Evolutionary conservation across 2,329 filamentous ascomycete species (phyloP).

Genomic region (Venturia oleaginea): DNA sequence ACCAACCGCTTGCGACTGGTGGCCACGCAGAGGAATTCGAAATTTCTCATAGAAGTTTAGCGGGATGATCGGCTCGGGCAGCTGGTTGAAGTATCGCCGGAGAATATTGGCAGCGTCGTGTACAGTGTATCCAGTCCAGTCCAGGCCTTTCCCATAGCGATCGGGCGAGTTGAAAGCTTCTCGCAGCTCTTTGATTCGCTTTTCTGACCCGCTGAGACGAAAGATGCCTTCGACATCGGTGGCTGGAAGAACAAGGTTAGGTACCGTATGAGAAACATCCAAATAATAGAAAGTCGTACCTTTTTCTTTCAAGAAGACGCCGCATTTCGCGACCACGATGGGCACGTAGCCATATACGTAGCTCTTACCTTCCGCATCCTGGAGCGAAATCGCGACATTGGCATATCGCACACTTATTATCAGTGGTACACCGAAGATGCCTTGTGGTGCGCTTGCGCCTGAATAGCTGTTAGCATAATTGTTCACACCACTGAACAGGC

Average conservation of each 20-base stretch:
- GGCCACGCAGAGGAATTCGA: conserved; percentile 64
- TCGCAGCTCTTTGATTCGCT: conserved; percentile 95
- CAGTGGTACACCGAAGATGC: conserved; percentile 91
- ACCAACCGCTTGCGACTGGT: conserved; percentile 62
- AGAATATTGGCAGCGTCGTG: conserved; percentile 97
- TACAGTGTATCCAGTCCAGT: conserved; percentile 96
- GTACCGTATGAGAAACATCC: background rate
- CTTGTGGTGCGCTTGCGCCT: conserved; percentile 33
- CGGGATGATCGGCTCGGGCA: conserved; percentile 94
- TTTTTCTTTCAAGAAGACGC: conserved; percentile 95
- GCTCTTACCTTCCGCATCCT: conserved; percentile 84
- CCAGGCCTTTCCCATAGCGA: conserved; percentile 88
- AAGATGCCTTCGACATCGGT: conserved; percentile 96
- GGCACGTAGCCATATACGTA: conserved; percentile 99
- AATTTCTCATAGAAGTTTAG: conserved; percentile 89
- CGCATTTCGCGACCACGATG: conserved; percentile 96
- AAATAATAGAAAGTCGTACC: conserved; percentile 46
- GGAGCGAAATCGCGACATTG: conserved; percentile 93
- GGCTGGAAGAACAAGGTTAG: conserved; percentile 43
- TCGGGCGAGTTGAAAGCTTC: conserved; percentile 88
- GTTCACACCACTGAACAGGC: background rate
- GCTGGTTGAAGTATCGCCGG: conserved; percentile 86
- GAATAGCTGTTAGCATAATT: conserved; percentile 2
- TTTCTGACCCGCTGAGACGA: conserved; percentile 88
- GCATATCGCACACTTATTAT: conserved; percentile 94